Evolutionary conservation across 2,329 filamentous ascomycete genomes (phyloP).

Genomic region (Curvularia spicifera): DNA sequence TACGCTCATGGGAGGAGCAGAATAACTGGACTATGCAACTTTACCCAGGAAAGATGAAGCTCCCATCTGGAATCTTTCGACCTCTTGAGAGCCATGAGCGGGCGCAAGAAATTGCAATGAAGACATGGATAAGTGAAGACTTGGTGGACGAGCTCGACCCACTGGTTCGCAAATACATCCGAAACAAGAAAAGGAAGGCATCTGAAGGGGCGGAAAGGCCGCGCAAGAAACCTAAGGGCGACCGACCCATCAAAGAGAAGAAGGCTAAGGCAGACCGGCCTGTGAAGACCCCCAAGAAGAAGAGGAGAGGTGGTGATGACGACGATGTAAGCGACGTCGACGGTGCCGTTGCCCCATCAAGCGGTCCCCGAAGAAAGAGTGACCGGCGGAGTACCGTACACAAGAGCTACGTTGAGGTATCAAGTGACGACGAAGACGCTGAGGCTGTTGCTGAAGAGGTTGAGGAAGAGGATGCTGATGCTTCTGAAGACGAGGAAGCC

Average conservation of each 20-base stretch:
- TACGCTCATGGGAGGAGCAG: slow-evolving; percentile 84
- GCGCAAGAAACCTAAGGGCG: slow-evolving; percentile 45
- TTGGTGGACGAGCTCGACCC: slow-evolving; percentile 77
- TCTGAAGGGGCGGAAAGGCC: slow-evolving; percentile 34
- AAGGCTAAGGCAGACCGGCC: slow-evolving; percentile 37
- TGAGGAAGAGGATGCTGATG: slow-evolving; percentile 26
- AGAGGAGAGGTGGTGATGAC: slow-evolving; percentile 38
- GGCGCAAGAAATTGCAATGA: slow-evolving; percentile 85
- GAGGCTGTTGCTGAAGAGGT: slow-evolving; percentile 36
- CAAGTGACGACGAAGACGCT: slow-evolving; percentile 52
- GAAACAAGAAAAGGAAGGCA: slow-evolving; percentile 59
- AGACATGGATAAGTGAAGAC: slow-evolving; percentile 80
- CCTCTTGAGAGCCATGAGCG: slow-evolving; percentile 76
- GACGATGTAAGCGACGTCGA: slow-evolving; percentile 45
- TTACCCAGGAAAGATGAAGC: slow-evolving; percentile 78
- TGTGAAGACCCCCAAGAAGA: slow-evolving; percentile 50
- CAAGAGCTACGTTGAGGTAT: slow-evolving; percentile 56
- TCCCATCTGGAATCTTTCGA: slow-evolving; percentile 80
- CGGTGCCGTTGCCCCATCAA: slow-evolving; percentile 40
- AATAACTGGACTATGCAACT: slow-evolving; percentile 86
- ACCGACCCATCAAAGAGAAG: slow-evolving; percentile 43
- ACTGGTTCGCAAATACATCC: slow-evolving; percentile 72
- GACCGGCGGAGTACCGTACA: slow-evolving; percentile 44
- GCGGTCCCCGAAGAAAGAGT: slow-evolving; percentile 54
- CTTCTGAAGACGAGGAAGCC: slow-evolving; percentile 25